phyloP scores from a whole-genome alignment of 495 filamentous ascomycete genomes.

The Talaromyces adpressus region DNA sequence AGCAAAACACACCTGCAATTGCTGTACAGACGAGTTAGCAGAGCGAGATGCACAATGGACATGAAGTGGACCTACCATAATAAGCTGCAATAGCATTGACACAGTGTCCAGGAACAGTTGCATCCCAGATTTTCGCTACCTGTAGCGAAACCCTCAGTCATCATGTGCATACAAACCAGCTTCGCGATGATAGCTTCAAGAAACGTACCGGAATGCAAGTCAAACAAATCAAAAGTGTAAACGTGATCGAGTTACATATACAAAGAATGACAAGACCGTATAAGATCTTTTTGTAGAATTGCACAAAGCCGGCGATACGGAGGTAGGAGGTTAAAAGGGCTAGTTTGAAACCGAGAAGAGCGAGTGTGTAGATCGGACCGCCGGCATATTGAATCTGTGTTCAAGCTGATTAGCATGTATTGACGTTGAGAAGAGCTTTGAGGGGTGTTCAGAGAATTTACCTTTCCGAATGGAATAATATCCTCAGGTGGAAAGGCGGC shows the following conservation, averaged over 20 bases:
- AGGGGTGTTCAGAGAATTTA: background rate
- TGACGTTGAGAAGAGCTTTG: background rate
- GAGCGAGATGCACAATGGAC: slow-evolving; percentile 6
- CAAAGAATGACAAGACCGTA: slow-evolving; percentile 25
- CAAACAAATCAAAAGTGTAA: slow-evolving; percentile 18
- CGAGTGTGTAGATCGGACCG: slow-evolving; percentile 24
- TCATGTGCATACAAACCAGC: background rate
- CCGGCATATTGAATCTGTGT: slow-evolving; percentile 24
- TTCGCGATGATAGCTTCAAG: background rate
- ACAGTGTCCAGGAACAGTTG: slow-evolving; percentile 29
- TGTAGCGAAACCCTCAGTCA: slow-evolving; percentile 4
- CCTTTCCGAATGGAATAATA: slow-evolving; percentile 22
- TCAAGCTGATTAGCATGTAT: background rate
- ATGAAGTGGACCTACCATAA: slow-evolving; percentile 27
- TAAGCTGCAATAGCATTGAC: slow-evolving; percentile 36
- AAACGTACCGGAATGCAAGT: slow-evolving; percentile 33
- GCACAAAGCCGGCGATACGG: slow-evolving; percentile 37
- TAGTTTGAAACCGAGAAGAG: slow-evolving; percentile 45
- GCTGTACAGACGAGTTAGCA: background rate
- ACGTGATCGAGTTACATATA: slow-evolving; percentile 28
- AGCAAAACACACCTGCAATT: background rate
- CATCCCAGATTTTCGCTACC: slow-evolving; percentile 42
- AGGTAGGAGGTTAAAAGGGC: slow-evolving; percentile 42
- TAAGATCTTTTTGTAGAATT: slow-evolving; percentile 27
- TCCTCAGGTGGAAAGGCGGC: slow-evolving; percentile 19